Base-by-base conservation (phyloP, 2,329 filamentous ascomycete genomes). In the Penicillium occitanis region DNA sequence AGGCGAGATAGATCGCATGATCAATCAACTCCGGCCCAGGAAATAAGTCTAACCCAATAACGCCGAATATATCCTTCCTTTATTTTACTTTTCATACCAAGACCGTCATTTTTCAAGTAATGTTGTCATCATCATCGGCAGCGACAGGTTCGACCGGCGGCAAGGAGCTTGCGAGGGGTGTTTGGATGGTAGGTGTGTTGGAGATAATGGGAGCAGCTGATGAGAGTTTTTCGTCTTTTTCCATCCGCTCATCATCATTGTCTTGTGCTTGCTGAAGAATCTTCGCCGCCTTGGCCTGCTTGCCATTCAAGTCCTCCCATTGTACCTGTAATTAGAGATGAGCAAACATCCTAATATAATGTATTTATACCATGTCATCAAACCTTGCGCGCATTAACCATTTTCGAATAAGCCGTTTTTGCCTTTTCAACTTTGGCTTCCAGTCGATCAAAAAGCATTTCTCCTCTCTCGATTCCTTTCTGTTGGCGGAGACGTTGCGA, bases 1-100 rank as follows among this genome's bases (percentile, higher is more conserved):
- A 25, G 88, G 87, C 68, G 94, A 98, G 78, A 91, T 98, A 78
- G 93, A 97, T 80, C 86, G 91, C 72, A 81, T 97, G 71, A 85
- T 90, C 69, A 85, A 82, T 25, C 84, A 86, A 69, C 73, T 84
- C 61, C 77, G 77, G 69, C 81, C 81, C 64, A 79, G 76, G 68
- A 80, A 78, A 73, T 83, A 76, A 71, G 62, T 68, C 33, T 66
- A 44, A 22, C 50, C 46, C 44, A 28, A 19, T n/a, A 30, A 46
- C 51, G 67, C 60, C 67, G 55, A 67, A 66, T 63, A 46, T 58
- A 69, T 67, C 61, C 58, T 64, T 44, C 25, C 57, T 61, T 61
- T 64, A 64, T 65, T 64, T 62, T 64, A 64, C 11, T 53, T 25
- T 28, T 46, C 7, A 44, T 60, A 33, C 30, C 37, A 46, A 17